Conservation (phyloP, 164 flowering plant species). For the Taxillus chinensis region DNA sequence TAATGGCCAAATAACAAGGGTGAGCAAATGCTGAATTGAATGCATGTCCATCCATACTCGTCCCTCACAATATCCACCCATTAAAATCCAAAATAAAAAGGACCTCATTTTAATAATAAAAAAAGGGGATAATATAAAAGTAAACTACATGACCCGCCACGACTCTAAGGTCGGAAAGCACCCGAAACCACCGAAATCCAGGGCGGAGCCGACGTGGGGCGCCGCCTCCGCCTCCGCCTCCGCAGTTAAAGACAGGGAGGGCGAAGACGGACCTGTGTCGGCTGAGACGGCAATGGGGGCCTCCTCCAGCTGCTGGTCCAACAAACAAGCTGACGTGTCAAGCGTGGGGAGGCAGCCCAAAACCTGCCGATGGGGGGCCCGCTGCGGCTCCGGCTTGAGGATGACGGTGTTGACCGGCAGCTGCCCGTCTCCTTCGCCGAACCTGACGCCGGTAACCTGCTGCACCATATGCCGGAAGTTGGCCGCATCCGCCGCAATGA, state of each 20-base stretch:
- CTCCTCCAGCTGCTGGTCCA: slow-evolving; percentile 26
- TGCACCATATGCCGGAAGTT: slow-evolving; percentile 98
- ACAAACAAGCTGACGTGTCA: slow-evolving; percentile 61
- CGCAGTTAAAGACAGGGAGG: slow-evolving; percentile 7
- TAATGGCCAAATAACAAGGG: too few relatives aligned
- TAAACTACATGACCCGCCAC: slow-evolving; percentile 45
- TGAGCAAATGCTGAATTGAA: too few relatives aligned
- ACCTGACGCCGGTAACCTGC: slow-evolving; percentile 75
- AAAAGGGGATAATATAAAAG: not conserved
- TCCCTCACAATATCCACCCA: too few relatives aligned
- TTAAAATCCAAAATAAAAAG: too few relatives aligned
- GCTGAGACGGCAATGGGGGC: slow-evolving; percentile 12
- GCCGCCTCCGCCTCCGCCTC: slow-evolving; percentile 15
- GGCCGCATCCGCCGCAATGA: slow-evolving; percentile 77
- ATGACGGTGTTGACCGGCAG: slow-evolving; percentile 20
- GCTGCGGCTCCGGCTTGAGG: slow-evolving; percentile 71
- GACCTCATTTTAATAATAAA: not conserved
- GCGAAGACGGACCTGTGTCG: not conserved
- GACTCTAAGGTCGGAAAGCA: slow-evolving; percentile 85
- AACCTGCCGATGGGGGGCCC: slow-evolving; percentile 22
- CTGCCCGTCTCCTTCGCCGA: slow-evolving; percentile 19
- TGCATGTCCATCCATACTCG: too few relatives aligned
- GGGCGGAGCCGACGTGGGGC: slow-evolving; percentile 6
- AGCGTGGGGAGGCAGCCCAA: slow-evolving; percentile 48
- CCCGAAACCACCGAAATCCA: slow-evolving; percentile 33